Percentiles rank a stretch among this genome's conserved stretches.
Evolutionary conservation across 2,329 filamentous ascomycete species (phyloP).

Genomic region (Pseudogymnoascus sp.): DNA sequence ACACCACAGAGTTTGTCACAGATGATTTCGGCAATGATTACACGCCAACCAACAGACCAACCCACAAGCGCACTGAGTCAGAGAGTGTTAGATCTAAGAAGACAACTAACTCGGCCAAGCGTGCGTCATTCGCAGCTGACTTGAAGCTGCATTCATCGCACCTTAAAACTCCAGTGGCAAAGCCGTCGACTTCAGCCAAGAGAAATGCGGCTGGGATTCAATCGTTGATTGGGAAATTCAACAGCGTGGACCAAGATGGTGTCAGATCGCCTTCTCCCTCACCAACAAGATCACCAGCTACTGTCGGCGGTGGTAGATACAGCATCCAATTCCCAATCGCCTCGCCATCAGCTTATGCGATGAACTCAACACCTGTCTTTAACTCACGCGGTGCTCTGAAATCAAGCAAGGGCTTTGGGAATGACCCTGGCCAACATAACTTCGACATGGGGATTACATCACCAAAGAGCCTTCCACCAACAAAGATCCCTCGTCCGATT

Average conservation of each 20-base stretch:
- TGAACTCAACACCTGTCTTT: not conserved
- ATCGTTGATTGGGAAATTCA: not conserved
- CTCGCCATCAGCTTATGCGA: not conserved
- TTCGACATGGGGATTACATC: not conserved
- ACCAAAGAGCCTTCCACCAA: not conserved
- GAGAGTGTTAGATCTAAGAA: not conserved
- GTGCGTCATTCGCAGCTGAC: not conserved
- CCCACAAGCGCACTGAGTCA: not conserved
- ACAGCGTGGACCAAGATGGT: not conserved
- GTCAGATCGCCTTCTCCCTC: not conserved
- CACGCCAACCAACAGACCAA: not conserved
- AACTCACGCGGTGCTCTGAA: not conserved
- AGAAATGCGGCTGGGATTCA: not conserved
- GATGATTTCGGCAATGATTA: not conserved
- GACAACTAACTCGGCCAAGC: not conserved
- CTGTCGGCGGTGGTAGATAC: not conserved
- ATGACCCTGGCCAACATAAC: not conserved
- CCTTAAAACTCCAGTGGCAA: not conserved
- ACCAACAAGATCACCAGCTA: slow-evolving; percentile 12
- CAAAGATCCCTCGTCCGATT: not conserved
- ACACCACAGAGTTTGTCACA: not conserved
- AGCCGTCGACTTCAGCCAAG: not conserved
- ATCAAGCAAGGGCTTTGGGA: not conserved
- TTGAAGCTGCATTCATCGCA: not conserved
- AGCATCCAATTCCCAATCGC: not conserved